A percentile compares a stretch with the other conserved stretches of the same genome.
Evolutionary conservation across 805 yeast genomes (phyloP).

Genomic region (Yarrowia porcina): DNA sequence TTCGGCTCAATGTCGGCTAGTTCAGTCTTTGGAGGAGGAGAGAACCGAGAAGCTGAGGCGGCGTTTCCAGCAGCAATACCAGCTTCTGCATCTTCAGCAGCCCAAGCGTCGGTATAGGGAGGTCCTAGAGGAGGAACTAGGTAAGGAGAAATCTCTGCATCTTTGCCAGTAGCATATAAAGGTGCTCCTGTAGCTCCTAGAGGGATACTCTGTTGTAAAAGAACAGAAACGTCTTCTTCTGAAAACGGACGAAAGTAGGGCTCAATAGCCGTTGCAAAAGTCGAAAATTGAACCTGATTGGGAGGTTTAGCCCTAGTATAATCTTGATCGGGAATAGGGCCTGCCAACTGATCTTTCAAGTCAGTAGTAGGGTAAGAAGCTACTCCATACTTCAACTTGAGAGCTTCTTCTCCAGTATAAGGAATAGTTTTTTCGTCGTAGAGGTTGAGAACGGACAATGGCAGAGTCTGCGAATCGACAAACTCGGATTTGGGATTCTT

Average conservation of each 20-base stretch:
- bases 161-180: conserved; percentile 41
- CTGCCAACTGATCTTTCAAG: conserved; percentile 73
- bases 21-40: conserved; percentile 36
- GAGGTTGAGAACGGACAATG: conserved; percentile 64
- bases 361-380: conserved; percentile 85
- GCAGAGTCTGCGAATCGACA: conserved; percentile 65
- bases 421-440: conserved; percentile 60
- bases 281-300: conserved; percentile 87
- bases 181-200: conserved; percentile 40
- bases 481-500: conserved; percentile 75
- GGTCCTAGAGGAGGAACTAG: conserved; percentile 84
- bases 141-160: conserved; percentile 53
- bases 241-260: conserved; percentile 72
- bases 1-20: conserved; percentile 44
- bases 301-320: conserved; percentile 78
- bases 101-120: conserved; percentile 79
- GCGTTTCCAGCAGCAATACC: conserved; percentile 19
- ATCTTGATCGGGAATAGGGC: conserved; percentile 81
- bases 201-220: conserved; percentile 58
- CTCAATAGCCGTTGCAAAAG: conserved; percentile 82
- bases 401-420: conserved; percentile 67
- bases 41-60: conserved; percentile 33
- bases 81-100: conserved; percentile 61
- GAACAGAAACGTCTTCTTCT: conserved; percentile 77
- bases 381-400: conserved; percentile 77